Evolutionary conservation across 1,139 yeast genomes (phyloP), one percentile per base, ranked within the genome.

Genomic region (Hansenula lynferdii): DNA sequence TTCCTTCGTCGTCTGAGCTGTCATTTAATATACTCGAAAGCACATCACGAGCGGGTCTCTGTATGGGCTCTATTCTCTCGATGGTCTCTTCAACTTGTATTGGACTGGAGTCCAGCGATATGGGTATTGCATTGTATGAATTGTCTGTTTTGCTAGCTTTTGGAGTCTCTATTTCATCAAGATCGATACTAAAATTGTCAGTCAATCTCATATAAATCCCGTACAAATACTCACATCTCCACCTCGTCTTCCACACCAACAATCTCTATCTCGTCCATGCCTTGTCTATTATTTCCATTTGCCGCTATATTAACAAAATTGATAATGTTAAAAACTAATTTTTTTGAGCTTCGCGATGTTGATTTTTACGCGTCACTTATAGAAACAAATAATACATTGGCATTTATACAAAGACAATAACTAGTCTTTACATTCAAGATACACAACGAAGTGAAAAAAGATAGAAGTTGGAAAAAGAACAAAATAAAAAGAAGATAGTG

Each of bases 201-300:
- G 25, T 23, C 9, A 11, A 11, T 10, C 5, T 23, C n/a, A n/a
- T 9, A 5, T 10, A 23, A 10, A 8, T 6, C 5, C 12, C 25
- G 6, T 3, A 12, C 10, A 6, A 6, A 32, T 10, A 25, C 35
- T 4, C 26, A 32, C 35, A 32, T 25, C 15, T 32, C 35, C 19
- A 32, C 26, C 11, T 25, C 19, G 12, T 26, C 35, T 27, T 29
- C 39, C 27, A 38, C 41, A 7, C 37, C 32, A 25, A 35, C 3
- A 26, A 41, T 36, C 23, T 34, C 40, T 17, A 42, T 34, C 11
- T 34, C 39, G 2, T 29, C 39, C 27, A 38, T 42, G 5, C 37
- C 32, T 39, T 36, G 20, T 34, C 40, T 17, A 42, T 34, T 12
- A 28, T 14, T 2, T 29, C 34, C 5, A n/a, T n/a, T n/a, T n/a